Base-by-base conservation (phyloP, 108 stramenopile species). In the Nitzschia sp. region DNA sequence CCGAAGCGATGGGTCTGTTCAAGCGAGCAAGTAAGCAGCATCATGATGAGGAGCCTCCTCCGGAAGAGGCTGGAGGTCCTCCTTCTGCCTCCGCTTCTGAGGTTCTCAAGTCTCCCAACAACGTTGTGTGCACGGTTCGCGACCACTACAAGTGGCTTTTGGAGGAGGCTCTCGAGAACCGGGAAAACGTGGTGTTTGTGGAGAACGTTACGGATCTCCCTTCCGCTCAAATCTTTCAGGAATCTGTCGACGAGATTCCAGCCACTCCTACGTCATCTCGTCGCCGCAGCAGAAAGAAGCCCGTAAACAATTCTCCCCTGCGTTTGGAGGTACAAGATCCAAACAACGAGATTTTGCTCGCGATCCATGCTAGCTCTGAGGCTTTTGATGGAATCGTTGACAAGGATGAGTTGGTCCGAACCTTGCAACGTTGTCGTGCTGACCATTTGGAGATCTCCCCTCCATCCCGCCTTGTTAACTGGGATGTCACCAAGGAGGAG, bases 401-500 rank as follows among this genome's bases (percentile, higher is more conserved):
- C 48, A 84, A 84, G 65, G 83, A 84, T 60, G 83, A 84, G 51
- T 46, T 84, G 22, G 75, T 79, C 34, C 67, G 83, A 17, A 84
- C 83, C 24, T 48, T 84, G 17, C 79, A 77, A 65, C 68, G 83
- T 25, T 84, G 83, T 66, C 76, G 83, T 15, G 72, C 71, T 51
- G 78, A 79, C 10, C 65, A 80, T 64, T 53, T 80, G 51, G 39
- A 76, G 7, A 38, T 84, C 14, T 76, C 76, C 8, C 83, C 83
- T 0, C 83, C 83, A 5, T 84, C 83, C 12, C 46, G 62, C 20
- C 53, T 84, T 7, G 70, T 84, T 8, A 71, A 73, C 24, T 84
- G 83, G 83, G 77, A 82, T 78, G 77, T 73, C 10, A 75, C 69
- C 11, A 39, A 53, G 50, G 69, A 78, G 51, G 83, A 84, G 66